phyloP scores from a whole-genome alignment of 1,284 basidiomycete genomes.

The Trichosporon sp. region DNA sequence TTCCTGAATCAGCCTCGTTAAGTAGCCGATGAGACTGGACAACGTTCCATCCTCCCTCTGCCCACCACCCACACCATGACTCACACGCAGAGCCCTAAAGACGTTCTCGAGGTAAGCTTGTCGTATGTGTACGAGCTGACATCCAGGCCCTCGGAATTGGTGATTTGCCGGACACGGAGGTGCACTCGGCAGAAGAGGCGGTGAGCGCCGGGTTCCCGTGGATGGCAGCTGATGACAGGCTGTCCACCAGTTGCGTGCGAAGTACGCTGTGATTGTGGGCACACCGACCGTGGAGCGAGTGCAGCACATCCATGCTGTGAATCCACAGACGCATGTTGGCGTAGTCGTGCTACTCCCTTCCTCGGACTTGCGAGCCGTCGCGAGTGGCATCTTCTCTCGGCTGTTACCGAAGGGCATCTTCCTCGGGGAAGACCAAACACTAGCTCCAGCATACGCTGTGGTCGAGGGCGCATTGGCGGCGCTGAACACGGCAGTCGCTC shows the following conservation, averaged over 20 bases:
- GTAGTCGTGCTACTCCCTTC: conserved; percentile 18
- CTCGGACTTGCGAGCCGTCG: conserved; percentile 15
- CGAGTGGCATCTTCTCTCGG: conserved; percentile 17
- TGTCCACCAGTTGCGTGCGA: conserved; percentile 2
- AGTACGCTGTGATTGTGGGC: conserved; percentile 20
- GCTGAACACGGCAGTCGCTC: conserved; percentile 12
- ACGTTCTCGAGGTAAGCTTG: neutral
- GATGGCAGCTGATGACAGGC: neutral
- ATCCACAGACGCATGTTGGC: conserved; percentile 23
- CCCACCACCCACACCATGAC: neutral
- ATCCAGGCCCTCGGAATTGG: neutral
- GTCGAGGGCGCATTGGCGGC: conserved; percentile 23
- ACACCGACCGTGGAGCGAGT: conserved; percentile 13
- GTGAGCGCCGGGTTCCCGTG: neutral
- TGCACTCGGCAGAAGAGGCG: neutral
- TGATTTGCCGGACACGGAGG: neutral
- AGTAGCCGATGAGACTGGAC: neutral
- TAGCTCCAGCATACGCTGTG: conserved; percentile 13
- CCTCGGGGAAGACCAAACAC: conserved; percentile 7
- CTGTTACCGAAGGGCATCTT: neutral
- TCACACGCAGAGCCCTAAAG: neutral
- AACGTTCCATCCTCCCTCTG: neutral
- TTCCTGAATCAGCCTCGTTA: neutral
- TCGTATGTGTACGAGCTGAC: neutral
- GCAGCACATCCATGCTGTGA: conserved; percentile 4